phyloP scores from a whole-genome alignment of 768 basidiomycete species.

The Strobilomyces confusus region DNA sequence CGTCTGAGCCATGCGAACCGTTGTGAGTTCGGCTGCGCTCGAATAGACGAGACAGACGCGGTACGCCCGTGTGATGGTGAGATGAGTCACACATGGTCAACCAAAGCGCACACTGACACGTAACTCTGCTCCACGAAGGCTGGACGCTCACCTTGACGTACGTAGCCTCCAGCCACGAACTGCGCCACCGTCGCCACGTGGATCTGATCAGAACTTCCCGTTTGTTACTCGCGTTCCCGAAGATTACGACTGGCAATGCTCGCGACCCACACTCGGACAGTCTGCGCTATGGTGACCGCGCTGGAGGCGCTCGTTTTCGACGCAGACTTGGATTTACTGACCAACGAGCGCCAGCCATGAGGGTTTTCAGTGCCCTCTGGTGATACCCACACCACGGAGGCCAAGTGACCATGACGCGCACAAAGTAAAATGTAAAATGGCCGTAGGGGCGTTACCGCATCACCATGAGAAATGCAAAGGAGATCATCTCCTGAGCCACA shows the following conservation, averaged over 20 bases:
- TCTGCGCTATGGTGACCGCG: background rate
- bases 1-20: background rate
- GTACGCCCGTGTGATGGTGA: background rate
- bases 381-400: no score
- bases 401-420: background rate
- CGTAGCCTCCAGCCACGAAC: no score
- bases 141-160: conserved; percentile 5
- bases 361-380: no score
- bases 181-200: no score
- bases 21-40: background rate
- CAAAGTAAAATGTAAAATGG: background rate
- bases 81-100: background rate
- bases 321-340: background rate
- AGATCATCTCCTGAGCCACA: background rate
- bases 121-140: background rate
- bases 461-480: background rate
- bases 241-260: background rate
- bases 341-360: background rate
- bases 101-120: background rate
- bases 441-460: background rate
- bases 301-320: background rate
- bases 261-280: background rate
- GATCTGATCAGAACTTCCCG: no score
- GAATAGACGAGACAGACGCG: background rate
- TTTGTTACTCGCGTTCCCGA: background rate